Evolutionary conservation across 129 eudicot genomes (phyloP), one percentile per base, ranked within the genome.

Genomic region (Deinandra increscens): DNA sequence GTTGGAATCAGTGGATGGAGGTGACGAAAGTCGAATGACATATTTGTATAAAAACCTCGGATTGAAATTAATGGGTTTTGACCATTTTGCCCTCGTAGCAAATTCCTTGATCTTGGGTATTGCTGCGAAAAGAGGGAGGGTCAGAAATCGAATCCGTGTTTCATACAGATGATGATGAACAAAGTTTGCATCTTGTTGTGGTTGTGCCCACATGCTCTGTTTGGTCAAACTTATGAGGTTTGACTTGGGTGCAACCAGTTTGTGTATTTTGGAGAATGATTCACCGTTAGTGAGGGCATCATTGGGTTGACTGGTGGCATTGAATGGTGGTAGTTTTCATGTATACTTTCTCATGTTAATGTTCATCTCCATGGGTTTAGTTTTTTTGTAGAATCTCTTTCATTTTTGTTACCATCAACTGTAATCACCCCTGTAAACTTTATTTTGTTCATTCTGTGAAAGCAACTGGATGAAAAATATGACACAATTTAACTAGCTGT

Each of bases 21-120:
- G 75, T 48, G 76, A 68, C 50, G 75, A 67, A 49, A 67, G 70
- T 60, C 77, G 75, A 60, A 63, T 87, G 72, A 51, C 79, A 66
- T 83, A 81, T 71, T 67, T 89, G 81, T 70, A 19, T 64, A 79
- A 83, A 63, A 76, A 67, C 60, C 84, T 84, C 2, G 95, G 90
- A 42, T 59, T 89, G 87, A 87, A 87, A 85, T 78, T 93, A 50
- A 81, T 87, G 92, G 97, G 98, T 51, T 80, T 82, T 5, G 80
- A 69, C 59, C 78, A 79, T 46, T 54, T 91, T 58, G 87, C 86
- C 67, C 60, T 72, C 17, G 23, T 74, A 0, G 87, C 87, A 29
- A 80, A 79, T 72, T 66, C 81, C 0, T 68, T 91, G 75, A 68
- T 82, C 44, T 58, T 79, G 4, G 46, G 70, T 3, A 86, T 91